Base-by-base conservation (phyloP, 331 rosid genomes). In the Rosa hybrid region DNA sequence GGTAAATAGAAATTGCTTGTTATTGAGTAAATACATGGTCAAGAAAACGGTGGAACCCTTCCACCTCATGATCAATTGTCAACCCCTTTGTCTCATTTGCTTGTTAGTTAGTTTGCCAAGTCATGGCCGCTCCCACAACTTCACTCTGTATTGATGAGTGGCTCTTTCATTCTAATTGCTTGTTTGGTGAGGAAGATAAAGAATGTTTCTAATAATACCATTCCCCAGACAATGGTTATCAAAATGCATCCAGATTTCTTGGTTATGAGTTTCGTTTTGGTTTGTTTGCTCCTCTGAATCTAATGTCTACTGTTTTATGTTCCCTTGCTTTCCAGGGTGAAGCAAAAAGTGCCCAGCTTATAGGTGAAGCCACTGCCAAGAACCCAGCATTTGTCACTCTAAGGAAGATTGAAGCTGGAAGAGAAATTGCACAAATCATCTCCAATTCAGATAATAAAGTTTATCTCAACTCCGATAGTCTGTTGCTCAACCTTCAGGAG, bases 331-430 rank as follows among this genome's bases (percentile, higher is more conserved):
- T 75, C 74, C 85, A 91, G 97, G 96, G 96, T n/a, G 98, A 95
- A 78, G 99, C 99, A 30, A 87, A 80, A 57, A 91, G 97, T 88
- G 99, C 92, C 34, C 83, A 87, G 83, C 87, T 93, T 79, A 93
- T 95, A 16, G 96, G 97, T 50, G 83, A 91, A 86, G 94, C 98
- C 21, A 92, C 91, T 53, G 87, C 99, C 78, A 88, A 90, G 75
- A 93, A 95, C 73, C 89, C 94, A 21, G 93, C 96, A 7, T 93
- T 93, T 71, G 84, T 90, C 84, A 87, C 94, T 20, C 86, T 89
- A 70, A 89, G 98, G 91, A 95, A 90, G 90, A 95, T 95, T 45
- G 99, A 95, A 87, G 97, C 97, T 8, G 91, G 93, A 0, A 88
- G 99, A 78, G 99, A 93, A 54, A 93, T 91, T 30, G 98, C 98